Conservation (phyloP, 257 asterid genomes). For the Solanum medicagineum region DNA sequence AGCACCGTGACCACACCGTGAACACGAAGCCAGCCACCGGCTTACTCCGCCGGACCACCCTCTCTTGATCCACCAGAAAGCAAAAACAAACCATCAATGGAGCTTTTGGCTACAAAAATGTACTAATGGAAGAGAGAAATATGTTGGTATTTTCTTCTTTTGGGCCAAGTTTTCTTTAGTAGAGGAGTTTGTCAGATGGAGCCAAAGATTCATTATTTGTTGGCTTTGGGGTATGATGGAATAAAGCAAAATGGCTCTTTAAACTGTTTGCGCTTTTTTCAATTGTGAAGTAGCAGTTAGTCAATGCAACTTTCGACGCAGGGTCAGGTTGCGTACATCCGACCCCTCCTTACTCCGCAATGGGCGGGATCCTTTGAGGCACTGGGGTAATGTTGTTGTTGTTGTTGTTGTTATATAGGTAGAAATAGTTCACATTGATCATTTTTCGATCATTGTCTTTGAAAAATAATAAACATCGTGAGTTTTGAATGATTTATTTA, state of each 20-base stretch:
- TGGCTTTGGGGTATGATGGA: no score
- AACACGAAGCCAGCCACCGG: constrained; percentile 69
- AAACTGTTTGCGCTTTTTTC: no score
- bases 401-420: not conserved
- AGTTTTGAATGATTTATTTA: no score
- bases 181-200: not conserved
- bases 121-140: not conserved
- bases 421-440: not conserved
- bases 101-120: not conserved
- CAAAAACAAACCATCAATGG: constrained; percentile 57
- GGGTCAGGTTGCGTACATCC: no score
- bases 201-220: no score
- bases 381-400: no score
- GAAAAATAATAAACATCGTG: not conserved
- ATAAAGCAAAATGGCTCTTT: no score
- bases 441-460: not conserved
- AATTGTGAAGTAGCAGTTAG: no score
- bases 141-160: not conserved
- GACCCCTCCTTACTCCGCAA: no score
- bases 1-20: constrained; percentile 59
- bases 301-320: no score
- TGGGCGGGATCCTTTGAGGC: no score
- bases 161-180: not conserved
- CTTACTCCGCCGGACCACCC: constrained; percentile 33
- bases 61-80: constrained; percentile 71